These are phyloP conservation scores for Pseudonitzschia multiseries DNA, from an alignment of 108 stramenopile species.

Conservation along the genomic window DNA sequence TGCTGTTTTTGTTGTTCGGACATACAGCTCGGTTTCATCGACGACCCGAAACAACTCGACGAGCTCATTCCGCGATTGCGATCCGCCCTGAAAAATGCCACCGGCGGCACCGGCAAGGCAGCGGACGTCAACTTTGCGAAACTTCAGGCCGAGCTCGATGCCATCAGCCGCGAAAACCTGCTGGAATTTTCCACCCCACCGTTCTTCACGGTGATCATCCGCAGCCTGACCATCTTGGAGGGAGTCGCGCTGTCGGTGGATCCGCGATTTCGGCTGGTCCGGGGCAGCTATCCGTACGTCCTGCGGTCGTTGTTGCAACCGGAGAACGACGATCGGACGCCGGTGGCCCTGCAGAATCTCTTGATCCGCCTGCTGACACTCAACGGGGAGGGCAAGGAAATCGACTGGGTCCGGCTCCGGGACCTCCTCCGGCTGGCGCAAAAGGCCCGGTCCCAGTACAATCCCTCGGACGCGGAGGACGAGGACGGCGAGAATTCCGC, in stretches of 20 bases:
- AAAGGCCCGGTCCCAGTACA: conserved; percentile 69
- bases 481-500: conserved; percentile 46
- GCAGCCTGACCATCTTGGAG: conserved; percentile 89
- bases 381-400: conserved; percentile 63
- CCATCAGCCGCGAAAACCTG: conserved; percentile 74
- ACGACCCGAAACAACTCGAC: conserved; percentile 82
- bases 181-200: conserved; percentile 85
- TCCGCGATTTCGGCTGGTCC: conserved; percentile 84
- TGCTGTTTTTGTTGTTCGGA: not conserved
- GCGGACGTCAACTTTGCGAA: conserved; percentile 85
- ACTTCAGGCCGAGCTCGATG: conserved; percentile 81
- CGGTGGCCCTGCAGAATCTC: conserved; percentile 66
- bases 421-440: conserved; percentile 74
- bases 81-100: conserved; percentile 73
- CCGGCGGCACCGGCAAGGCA: conserved; percentile 86
- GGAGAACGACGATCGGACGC: conserved; percentile 52
- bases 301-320: conserved; percentile 67
- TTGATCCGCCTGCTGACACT: conserved; percentile 70
- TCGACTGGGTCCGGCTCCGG: conserved; percentile 68
- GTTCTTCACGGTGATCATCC: conserved; percentile 89
- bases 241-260: conserved; percentile 89
- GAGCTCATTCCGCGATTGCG: conserved; percentile 77
- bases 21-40: conserved; percentile 75
- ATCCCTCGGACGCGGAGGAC: conserved; percentile 52
- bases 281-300: conserved; percentile 95